These are phyloP conservation scores for Talaromyces sp. DNA, from an alignment of 2,329 filamentous ascomycete genomes.

Conservation along the genomic window DNA sequence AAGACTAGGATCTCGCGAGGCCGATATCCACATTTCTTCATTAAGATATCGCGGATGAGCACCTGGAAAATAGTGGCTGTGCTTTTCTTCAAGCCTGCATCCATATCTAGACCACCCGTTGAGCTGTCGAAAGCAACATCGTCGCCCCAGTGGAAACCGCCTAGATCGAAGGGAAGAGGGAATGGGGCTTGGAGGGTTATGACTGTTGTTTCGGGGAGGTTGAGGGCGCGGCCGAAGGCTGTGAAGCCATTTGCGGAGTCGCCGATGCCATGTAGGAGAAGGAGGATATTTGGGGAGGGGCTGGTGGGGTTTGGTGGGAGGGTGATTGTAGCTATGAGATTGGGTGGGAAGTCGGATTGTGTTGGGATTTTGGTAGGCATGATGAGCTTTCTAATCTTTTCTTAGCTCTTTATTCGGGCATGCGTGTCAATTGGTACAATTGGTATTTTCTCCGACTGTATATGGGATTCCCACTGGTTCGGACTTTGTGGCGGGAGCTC, in stretches of 20 bases:
- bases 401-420: background rate
- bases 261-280: constrained; percentile 83
- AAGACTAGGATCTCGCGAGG: constrained; percentile 64
- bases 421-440: background rate
- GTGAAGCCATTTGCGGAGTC: constrained; percentile 72
- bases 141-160: constrained; percentile 72
- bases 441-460: background rate
- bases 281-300: constrained; percentile 69
- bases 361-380: constrained; percentile 44
- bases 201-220: constrained; percentile 75
- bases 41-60: constrained; percentile 56
- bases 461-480: too few species aligned
- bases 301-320: constrained; percentile 40
- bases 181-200: constrained; percentile 73
- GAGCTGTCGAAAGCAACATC: constrained; percentile 59
- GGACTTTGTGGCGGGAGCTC: background rate
- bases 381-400: background rate
- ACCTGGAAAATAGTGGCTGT: constrained; percentile 51
- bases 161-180: constrained; percentile 68
- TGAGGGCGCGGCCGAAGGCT: constrained; percentile 67
- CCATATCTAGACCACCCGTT: constrained; percentile 60
- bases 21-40: constrained; percentile 63
- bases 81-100: constrained; percentile 63
- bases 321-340: constrained; percentile 45
- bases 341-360: constrained; percentile 51